Evolutionary conservation across 2,329 filamentous ascomycete species (phyloP), one percentile per base, ranked within the genome.

Genomic region (Penicillium sp.): DNA sequence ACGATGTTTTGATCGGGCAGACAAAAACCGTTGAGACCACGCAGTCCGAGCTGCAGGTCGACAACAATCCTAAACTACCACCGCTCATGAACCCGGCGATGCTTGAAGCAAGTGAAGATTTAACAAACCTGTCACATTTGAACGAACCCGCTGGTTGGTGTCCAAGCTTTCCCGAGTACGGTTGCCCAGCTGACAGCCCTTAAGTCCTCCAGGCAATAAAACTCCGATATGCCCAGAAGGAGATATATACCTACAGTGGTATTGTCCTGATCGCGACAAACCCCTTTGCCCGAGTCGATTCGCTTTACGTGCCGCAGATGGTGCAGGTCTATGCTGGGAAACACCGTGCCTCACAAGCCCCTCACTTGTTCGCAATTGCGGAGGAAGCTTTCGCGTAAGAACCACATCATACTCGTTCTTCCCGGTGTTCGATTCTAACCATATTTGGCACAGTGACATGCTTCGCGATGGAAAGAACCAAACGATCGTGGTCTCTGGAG

Each of bases 321-420:
- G 92, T 99, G n/a, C 94, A 99, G 75, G 92, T 97, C 38, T 99
- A 99, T 77, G 92, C 94, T 53, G 94, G 94, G 70, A 97, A 93
- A 77, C 92, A 97, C 75, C 85, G 94, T 76, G 92, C 92, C 55
- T 96, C 94, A 55, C 94, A 97, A 76, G 94, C 95, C 54, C 94
- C 94, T 50, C 94, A 99, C 85, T 78, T 99, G 69, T 99, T 99
- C 77, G 94, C 94, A 64, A 99, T 99, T 77, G 94, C 94, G 41
- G 94, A 99, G 75, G 95, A 99, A 77, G 92, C 94, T 57, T 99
- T 97, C 79, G 91, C 93, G 90, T 94, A 84, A 79, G 85, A 50
- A 44, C n/a, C 18, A 8, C 11, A 32, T 22, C 45, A 36, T 46
- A 47, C 50, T 41, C 40, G 24, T 36, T 13, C 16, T 48, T 4